A percentile compares a stretch with the other conserved stretches of the same genome.
phyloP scores from a whole-genome alignment of 1,284 basidiomycete species.

The Ganoderma boninense region DNA sequence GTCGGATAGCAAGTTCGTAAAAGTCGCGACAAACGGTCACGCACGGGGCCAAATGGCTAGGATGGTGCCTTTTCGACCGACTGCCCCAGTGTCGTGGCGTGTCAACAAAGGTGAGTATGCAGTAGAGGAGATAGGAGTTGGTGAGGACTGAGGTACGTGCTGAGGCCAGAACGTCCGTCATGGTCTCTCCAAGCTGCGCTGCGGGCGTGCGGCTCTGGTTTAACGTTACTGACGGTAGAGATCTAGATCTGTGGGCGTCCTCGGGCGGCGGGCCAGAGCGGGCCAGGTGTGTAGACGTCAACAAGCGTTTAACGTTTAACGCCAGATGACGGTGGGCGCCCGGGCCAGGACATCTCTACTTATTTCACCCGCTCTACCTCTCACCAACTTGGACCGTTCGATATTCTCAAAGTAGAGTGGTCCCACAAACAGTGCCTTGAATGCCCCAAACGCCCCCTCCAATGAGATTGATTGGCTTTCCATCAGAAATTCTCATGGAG shows the following conservation, averaged over 20 bases:
- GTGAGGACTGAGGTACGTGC: background rate
- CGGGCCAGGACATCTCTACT: too few species aligned
- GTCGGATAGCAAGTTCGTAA: background rate
- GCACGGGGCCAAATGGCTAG: background rate
- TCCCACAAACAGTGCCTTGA: background rate
- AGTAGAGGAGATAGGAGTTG: background rate
- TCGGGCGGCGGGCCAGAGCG: too few species aligned
- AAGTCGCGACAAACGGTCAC: conserved; percentile 7
- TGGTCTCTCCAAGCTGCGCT: background rate
- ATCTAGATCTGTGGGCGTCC: too few species aligned
- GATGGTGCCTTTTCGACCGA: background rate
- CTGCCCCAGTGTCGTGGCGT: background rate
- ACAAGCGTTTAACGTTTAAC: too few species aligned
- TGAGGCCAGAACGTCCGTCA: background rate
- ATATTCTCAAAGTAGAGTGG: too few species aligned
- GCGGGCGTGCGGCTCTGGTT: too few species aligned
- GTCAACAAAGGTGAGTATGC: background rate
- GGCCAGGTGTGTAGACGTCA: too few species aligned
- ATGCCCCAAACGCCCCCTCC: background rate
- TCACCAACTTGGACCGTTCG: too few species aligned
- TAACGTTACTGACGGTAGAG: too few species aligned
- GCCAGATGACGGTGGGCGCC: background rate
- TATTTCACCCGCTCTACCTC: conserved; percentile 33
- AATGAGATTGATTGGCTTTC: conserved; percentile 29
- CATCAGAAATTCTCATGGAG: conserved; percentile 40